These are phyloP conservation scores for Escallonia rubra DNA, from an alignment of 129 eudicot species.

Conservation along the genomic window DNA sequence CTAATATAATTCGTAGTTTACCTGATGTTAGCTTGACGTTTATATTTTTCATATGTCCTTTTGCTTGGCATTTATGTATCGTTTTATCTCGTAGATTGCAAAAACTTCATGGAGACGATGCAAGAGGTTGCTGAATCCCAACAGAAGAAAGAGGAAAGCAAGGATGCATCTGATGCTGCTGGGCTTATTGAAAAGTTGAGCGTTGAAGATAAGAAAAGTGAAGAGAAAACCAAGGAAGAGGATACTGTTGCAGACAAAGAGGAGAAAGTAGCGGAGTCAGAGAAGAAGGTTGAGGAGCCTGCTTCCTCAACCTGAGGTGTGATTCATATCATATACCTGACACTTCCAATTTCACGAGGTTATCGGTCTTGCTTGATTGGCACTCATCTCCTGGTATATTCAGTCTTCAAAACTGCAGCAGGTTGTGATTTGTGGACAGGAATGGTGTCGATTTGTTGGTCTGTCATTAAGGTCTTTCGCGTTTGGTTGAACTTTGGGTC, in stretches of 20 bases:
- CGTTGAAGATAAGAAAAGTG: constrained; percentile 42
- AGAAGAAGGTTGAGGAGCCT: constrained; percentile 35
- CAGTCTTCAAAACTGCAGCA: background rate
- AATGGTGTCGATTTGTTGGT: constrained; percentile 18
- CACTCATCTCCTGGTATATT: constrained; percentile 9
- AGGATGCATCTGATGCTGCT: constrained; percentile 53
- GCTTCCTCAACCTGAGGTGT: constrained; percentile 10
- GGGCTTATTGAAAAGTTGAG: constrained; percentile 62
- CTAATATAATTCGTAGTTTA: no score
- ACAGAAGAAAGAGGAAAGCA: constrained; percentile 47
- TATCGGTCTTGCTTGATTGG: constrained; percentile 10
- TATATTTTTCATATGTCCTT: no score
- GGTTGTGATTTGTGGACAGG: constrained; percentile 9
- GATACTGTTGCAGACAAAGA: constrained; percentile 10
- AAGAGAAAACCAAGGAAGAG: constrained; percentile 31
- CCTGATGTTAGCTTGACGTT: no score
- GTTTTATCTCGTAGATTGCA: constrained; percentile 42
- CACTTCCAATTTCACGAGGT: constrained; percentile 3
- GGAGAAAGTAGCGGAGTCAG: constrained; percentile 28
- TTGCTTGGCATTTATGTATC: no score
- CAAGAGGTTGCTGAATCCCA: constrained; percentile 73
- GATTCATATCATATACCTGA: background rate
- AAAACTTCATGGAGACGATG: constrained; percentile 58
- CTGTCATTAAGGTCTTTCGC: constrained; percentile 14
- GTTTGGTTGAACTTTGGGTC: constrained; percentile 22